Evolutionary conservation across 1,284 basidiomycete genomes (phyloP).

Genomic region (Sanghuangporus weigelae): DNA sequence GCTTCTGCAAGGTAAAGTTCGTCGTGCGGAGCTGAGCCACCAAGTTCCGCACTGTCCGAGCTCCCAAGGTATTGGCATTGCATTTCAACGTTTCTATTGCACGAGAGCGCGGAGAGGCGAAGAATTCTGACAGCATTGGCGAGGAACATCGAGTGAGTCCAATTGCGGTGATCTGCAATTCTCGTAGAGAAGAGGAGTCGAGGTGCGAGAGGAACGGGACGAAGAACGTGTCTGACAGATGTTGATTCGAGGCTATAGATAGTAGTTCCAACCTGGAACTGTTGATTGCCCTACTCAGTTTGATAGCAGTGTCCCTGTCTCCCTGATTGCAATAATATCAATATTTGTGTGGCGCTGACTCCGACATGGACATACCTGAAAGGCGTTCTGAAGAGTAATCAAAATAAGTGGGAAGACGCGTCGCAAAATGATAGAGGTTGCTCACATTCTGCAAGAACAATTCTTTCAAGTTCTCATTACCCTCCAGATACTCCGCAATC

Average conservation of each 20-base stretch:
- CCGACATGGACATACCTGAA: slow-evolving; percentile 21
- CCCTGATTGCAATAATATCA: slow-evolving; percentile 29
- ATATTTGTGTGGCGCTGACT: neutral
- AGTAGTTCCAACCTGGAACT: slow-evolving; percentile 41
- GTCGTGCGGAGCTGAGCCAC: slow-evolving; percentile 38
- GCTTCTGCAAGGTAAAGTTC: slow-evolving; percentile 45
- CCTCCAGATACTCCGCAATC: slow-evolving; percentile 46
- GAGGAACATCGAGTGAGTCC: slow-evolving; percentile 43
- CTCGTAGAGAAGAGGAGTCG: slow-evolving; percentile 40
- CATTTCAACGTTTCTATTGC: slow-evolving; percentile 44
- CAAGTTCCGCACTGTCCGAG: slow-evolving; percentile 39
- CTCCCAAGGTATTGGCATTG: slow-evolving; percentile 52
- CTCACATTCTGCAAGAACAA: slow-evolving; percentile 56
- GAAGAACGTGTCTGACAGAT: slow-evolving; percentile 45
- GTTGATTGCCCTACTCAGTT: slow-evolving; percentile 44
- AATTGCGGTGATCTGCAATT: slow-evolving; percentile 51
- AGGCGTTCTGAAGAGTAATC: slow-evolving; percentile 21
- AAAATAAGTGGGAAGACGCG: slow-evolving; percentile 24
- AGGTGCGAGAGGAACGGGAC: slow-evolving; percentile 45
- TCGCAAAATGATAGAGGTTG: slow-evolving; percentile 14
- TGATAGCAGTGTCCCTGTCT: slow-evolving; percentile 28
- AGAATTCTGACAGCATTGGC: slow-evolving; percentile 41
- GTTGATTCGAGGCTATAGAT: slow-evolving; percentile 38
- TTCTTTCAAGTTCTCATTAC: slow-evolving; percentile 40
- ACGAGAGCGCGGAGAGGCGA: slow-evolving; percentile 47